A percentile compares a stretch with the other conserved stretches of the same genome.
Conservation (phyloP, 352 stramenopile species). For the Blastocystis sp. region DNA sequence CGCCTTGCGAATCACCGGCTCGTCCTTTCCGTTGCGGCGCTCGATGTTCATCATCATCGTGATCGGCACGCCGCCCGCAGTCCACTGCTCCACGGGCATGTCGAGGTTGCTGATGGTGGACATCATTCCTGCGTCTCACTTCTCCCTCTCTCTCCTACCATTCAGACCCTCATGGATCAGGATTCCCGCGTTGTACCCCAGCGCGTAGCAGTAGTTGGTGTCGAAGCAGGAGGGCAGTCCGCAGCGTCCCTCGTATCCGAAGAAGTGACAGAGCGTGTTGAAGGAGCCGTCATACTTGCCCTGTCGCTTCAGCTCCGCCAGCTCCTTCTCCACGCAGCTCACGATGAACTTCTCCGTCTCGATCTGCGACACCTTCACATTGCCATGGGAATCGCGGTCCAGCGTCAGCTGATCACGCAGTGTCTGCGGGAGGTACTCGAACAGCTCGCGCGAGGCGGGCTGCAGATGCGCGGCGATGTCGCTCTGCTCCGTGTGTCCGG, state of each 20-base stretch:
- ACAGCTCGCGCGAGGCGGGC: constrained; percentile 40
- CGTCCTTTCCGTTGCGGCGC: constrained; percentile 61
- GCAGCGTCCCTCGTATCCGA: constrained; percentile 63
- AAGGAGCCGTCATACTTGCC: constrained; percentile 63
- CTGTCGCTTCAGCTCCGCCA: constrained; percentile 59
- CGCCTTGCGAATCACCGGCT: constrained; percentile 64
- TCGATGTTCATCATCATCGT: constrained; percentile 66
- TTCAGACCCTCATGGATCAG: constrained; percentile 61
- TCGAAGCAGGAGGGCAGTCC: constrained; percentile 62
- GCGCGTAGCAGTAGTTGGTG: constrained; percentile 63
- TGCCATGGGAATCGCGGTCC: constrained; percentile 57
- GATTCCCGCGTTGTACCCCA: constrained; percentile 61
- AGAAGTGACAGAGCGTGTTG: constrained; percentile 62
- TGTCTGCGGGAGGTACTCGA: constrained; percentile 48
- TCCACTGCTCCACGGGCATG: constrained; percentile 61
- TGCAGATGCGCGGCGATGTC: constrained; percentile 19
- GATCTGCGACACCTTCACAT: constrained; percentile 64
- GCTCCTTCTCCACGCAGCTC: constrained; percentile 63
- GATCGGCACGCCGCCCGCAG: constrained; percentile 61
- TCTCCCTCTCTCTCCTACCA: constrained; percentile 59
- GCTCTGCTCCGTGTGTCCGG: constrained; percentile 34
- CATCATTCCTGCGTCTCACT: constrained; percentile 58
- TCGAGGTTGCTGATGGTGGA: constrained; percentile 53
- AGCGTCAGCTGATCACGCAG: constrained; percentile 57
- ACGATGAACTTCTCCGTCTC: constrained; percentile 64